phyloP scores from a whole-genome alignment of 2,329 filamentous ascomycete species.

The Pseudogymnoascus sp. region DNA sequence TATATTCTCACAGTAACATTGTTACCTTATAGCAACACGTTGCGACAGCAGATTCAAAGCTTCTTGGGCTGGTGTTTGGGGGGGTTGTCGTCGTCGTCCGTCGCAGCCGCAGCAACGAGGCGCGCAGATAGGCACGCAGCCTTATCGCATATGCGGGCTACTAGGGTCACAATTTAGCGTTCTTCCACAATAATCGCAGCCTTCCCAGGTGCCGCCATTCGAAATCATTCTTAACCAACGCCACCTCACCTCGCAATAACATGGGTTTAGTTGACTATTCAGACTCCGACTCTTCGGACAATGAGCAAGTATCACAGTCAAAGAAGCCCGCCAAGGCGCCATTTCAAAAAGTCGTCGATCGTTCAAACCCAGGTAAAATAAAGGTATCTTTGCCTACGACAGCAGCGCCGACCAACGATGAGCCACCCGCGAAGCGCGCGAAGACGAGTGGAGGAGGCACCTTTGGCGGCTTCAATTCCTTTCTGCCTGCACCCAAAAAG shows the following conservation, averaged over 20 bases:
- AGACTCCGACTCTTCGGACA: slow-evolving; percentile 51
- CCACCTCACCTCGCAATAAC: slow-evolving; percentile 12
- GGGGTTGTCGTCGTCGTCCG: neutral
- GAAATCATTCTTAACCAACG: neutral
- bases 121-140: slow-evolving; percentile 4
- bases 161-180: neutral
- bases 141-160: slow-evolving; percentile 8
- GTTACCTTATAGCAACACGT: slow-evolving; percentile 2
- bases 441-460: slow-evolving; percentile 48
- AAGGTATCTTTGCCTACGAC: slow-evolving; percentile 65
- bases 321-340: slow-evolving; percentile 41
- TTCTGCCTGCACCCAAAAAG: slow-evolving; percentile 77
- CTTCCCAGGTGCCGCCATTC: neutral
- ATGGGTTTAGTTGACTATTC: slow-evolving; percentile 67
- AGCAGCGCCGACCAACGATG: slow-evolving; percentile 34
- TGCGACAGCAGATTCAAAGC: neutral
- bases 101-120: neutral
- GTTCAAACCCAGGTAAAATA: slow-evolving; percentile 76
- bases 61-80: neutral
- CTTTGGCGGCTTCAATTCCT: slow-evolving; percentile 77
- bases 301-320: slow-evolving; percentile 30
- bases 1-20: slow-evolving; percentile 3
- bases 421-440: slow-evolving; percentile 64
- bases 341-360: slow-evolving; percentile 75
- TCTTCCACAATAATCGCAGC: neutral